phyloP scores from a whole-genome alignment of 2,329 filamentous ascomycete species.

The Cercospora sesami region DNA sequence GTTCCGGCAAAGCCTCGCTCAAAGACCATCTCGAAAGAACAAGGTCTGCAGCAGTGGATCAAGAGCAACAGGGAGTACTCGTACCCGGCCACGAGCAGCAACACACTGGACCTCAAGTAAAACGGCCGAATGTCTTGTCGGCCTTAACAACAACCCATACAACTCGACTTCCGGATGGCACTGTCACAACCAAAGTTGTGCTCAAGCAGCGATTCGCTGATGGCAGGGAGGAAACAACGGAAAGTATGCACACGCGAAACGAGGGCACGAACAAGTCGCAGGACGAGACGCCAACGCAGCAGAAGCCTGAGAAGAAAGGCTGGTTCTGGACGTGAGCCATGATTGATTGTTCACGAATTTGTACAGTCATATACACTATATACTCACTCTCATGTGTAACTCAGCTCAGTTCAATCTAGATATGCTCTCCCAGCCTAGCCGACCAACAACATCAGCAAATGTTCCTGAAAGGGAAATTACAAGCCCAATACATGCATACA shows the following conservation, averaged over 20 bases:
- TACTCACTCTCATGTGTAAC: not conserved
- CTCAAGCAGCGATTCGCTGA: conserved; percentile 61
- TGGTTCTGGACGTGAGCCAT: conserved; percentile 41
- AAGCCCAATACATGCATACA: not conserved
- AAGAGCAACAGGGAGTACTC: not conserved
- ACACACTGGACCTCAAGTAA: not conserved
- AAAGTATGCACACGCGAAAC: conserved; percentile 51
- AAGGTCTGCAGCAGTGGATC: conserved; percentile 4
- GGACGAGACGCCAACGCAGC: not conserved
- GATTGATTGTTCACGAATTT: not conserved
- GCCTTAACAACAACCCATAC: conserved; percentile 60
- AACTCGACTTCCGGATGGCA: conserved; percentile 57
- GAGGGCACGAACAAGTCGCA: conserved; percentile 8
- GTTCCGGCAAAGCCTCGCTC: not conserved
- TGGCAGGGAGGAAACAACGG: conserved; percentile 59
- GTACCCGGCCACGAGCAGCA: conserved; percentile 12
- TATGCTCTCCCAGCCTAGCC: not conserved
- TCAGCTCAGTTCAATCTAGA: not conserved
- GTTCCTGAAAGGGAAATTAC: not conserved
- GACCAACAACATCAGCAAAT: not conserved
- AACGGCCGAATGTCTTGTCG: conserved; percentile 48
- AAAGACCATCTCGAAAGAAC: not conserved
- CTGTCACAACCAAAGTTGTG: conserved; percentile 57
- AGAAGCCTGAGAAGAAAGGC: conserved; percentile 27
- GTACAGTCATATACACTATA: not conserved